These are phyloP conservation scores for Cladosporium sp. DNA, from an alignment of 2,329 filamentous ascomycete genomes.

Conservation along the genomic window DNA sequence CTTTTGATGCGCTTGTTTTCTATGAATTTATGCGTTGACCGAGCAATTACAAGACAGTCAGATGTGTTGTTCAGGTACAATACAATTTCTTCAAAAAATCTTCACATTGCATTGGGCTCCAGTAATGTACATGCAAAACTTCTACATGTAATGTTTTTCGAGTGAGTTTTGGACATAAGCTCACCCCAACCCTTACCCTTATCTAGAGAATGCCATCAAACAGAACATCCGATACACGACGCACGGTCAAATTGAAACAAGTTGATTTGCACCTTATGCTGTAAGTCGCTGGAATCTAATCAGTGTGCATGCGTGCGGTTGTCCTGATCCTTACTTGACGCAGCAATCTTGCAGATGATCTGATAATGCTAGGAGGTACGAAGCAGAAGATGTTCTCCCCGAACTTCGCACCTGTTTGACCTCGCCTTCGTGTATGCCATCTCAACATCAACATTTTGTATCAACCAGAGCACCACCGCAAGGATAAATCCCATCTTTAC, in stretches of 20 bases:
- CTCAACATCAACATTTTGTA: neutral
- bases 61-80: neutral
- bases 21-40: too few species aligned
- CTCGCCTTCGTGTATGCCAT: neutral
- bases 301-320: neutral
- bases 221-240: neutral
- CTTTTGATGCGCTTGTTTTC: neutral
- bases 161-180: neutral
- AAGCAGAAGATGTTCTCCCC: neutral
- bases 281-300: neutral
- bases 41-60: too few species aligned
- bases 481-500: neutral
- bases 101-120: neutral
- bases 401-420: neutral
- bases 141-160: too few species aligned
- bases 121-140: neutral
- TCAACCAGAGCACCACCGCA: neutral
- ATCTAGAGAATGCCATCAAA: accelerated
- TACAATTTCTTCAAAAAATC: neutral
- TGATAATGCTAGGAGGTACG: too few species aligned
- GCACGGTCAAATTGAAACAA: neutral
- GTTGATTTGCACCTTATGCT: neutral
- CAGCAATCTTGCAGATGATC: neutral
- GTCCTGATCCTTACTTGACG: neutral
- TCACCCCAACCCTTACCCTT: neutral